Conservation (phyloP, 352 stramenopile genomes). For the Phytophthora constricta region DNA sequence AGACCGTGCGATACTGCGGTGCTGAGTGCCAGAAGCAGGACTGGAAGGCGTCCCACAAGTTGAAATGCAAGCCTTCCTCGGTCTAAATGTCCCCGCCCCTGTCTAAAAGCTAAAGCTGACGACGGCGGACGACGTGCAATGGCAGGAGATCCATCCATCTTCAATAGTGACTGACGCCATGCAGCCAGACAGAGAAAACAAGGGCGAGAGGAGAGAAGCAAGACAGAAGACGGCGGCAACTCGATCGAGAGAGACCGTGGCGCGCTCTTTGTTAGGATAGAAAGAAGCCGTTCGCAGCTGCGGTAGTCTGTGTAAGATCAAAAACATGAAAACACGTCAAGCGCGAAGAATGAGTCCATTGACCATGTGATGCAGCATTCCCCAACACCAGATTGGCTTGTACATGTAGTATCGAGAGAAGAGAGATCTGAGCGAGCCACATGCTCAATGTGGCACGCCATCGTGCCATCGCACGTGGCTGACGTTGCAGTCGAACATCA, state of each 20-base stretch:
- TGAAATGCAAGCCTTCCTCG: constrained; percentile 75
- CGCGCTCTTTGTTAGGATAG: constrained; percentile 46
- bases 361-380: neutral
- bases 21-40: constrained; percentile 90
- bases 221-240: constrained; percentile 28
- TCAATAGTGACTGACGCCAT: constrained; percentile 29
- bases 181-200: constrained; percentile 21
- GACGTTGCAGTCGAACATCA: neutral
- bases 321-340: constrained; percentile 19
- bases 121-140: constrained; percentile 21
- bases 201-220: constrained; percentile 23
- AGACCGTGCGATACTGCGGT: constrained; percentile 86
- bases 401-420: neutral
- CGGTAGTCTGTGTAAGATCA: constrained; percentile 37
- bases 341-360: neutral
- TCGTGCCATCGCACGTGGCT: too few relatives aligned
- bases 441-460: too few relatives aligned
- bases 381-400: too few relatives aligned
- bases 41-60: constrained; percentile 89
- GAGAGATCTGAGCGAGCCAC: constrained; percentile 7
- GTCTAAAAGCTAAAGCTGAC: constrained; percentile 33
- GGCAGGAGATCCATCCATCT: neutral
- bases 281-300: constrained; percentile 27
- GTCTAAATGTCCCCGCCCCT: constrained; percentile 42
- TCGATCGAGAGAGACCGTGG: constrained; percentile 34